phyloP scores from a whole-genome alignment of 2,329 filamentous ascomycete genomes.

The Xylaria sp. region DNA sequence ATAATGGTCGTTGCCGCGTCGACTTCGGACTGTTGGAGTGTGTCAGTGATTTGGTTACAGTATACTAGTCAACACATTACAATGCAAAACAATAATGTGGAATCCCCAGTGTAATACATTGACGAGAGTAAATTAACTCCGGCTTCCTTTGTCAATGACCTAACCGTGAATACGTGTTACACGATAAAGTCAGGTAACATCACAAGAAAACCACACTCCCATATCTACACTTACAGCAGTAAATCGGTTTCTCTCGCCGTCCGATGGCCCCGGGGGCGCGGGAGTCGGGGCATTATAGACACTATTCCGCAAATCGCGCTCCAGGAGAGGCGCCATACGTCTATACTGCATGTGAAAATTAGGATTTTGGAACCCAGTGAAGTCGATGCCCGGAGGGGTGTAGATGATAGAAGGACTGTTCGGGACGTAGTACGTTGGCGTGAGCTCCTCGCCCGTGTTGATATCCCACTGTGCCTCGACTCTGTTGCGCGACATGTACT shows the following conservation, averaged over 20 bases:
- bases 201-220: neutral
- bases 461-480: constrained; percentile 37
- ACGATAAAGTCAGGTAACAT: neutral
- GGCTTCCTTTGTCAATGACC: no score
- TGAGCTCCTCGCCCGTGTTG: constrained; percentile 33
- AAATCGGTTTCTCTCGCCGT: constrained; percentile 28
- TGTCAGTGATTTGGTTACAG: neutral
- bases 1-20: constrained; percentile 9
- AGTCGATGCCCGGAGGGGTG: constrained; percentile 32
- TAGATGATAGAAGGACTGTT: constrained; percentile 35
- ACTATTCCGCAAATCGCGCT: constrained; percentile 30
- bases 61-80: neutral
- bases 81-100: neutral
- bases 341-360: constrained; percentile 37
- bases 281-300: constrained; percentile 20
- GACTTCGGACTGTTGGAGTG: constrained; percentile 31
- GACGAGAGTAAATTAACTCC: no score
- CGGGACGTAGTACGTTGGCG: constrained; percentile 36
- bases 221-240: constrained; percentile 28
- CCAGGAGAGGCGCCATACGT: constrained; percentile 42
- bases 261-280: neutral
- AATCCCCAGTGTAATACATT: no score
- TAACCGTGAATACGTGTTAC: no score
- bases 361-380: constrained; percentile 14
- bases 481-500: neutral